phyloP scores from a whole-genome alignment of 1,284 basidiomycete species.

The Boletellus sp. region DNA sequence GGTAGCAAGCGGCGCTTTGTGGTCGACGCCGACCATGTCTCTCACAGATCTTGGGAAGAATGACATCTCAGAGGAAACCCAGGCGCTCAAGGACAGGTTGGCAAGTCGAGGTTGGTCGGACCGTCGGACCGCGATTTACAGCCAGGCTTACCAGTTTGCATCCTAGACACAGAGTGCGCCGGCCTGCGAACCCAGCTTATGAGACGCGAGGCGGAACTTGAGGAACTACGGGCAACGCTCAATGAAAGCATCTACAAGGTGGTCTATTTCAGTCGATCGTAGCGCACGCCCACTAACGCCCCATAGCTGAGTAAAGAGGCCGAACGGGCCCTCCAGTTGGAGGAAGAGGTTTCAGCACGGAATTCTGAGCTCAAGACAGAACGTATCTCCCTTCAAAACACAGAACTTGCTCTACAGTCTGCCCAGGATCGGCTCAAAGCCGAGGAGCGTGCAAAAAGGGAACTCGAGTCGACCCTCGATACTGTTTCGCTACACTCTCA shows the following conservation, averaged over 20 bases:
- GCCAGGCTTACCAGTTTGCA: conserved; percentile 8
- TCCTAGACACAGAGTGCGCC: conserved; percentile 53
- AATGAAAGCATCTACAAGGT: conserved; percentile 64
- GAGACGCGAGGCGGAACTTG: conserved; percentile 51
- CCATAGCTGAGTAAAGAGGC: conserved; percentile 57
- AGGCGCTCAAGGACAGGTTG: conserved; percentile 54
- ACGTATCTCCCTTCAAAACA: conserved; percentile 51
- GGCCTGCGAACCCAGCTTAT: conserved; percentile 53
- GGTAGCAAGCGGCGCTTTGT: conserved; percentile 5
- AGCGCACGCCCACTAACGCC: conserved; percentile 9
- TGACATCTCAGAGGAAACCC: conserved; percentile 58
- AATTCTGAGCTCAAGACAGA: conserved; percentile 56
- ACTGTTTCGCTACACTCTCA: conserved; percentile 53
- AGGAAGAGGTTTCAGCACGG: conserved; percentile 45
- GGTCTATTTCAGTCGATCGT: conserved; percentile 3
- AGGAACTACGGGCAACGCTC: conserved; percentile 48
- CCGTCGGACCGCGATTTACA: conserved; percentile 1
- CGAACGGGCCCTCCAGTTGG: conserved; percentile 52
- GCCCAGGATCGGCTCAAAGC: conserved; percentile 50
- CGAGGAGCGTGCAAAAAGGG: conserved; percentile 46
- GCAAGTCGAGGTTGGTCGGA: conserved; percentile 53
- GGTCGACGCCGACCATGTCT: conserved; percentile 43
- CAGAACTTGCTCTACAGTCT: conserved; percentile 44
- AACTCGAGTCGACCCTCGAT: conserved; percentile 58
- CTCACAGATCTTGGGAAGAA: conserved; percentile 54